A percentile compares a stretch with the other conserved stretches of the same genome.
phyloP scores from a whole-genome alignment of 345 rosid genomes.

The Atalantia buxifolia region DNA sequence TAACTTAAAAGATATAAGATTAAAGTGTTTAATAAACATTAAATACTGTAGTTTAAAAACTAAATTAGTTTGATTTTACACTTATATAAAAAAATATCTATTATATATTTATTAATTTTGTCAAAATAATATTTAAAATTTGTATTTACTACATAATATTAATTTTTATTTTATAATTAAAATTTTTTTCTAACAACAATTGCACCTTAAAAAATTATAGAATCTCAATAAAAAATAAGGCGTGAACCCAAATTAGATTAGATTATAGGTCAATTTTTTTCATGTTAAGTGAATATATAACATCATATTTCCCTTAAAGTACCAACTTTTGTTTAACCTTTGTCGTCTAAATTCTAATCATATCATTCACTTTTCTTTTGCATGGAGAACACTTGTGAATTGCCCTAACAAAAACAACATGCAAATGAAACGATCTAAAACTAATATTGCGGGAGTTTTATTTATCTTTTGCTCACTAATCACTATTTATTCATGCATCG shows the following conservation, averaged over 20 bases:
- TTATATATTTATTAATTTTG: too few relatives aligned
- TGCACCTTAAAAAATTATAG: accelerated
- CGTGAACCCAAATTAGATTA: too few relatives aligned
- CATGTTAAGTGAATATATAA: background rate
- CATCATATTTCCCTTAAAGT: background rate
- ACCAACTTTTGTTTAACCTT: background rate
- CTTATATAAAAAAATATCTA: too few relatives aligned
- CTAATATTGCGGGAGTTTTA: background rate
- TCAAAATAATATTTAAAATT: too few relatives aligned
- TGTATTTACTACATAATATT: too few relatives aligned
- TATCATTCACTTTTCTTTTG: background rate
- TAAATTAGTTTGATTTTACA: too few relatives aligned
- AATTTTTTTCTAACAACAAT: too few relatives aligned
- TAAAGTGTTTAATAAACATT: too few relatives aligned
- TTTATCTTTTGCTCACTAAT: background rate
- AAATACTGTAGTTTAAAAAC: accelerated
- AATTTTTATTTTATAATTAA: too few relatives aligned
- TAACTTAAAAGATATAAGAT: too few relatives aligned
- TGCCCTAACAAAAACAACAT: slow-evolving; percentile 5
- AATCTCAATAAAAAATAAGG: too few relatives aligned
- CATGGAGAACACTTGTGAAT: background rate
- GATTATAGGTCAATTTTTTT: background rate
- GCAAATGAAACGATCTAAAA: background rate
- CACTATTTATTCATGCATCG: background rate
- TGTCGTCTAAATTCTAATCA: background rate